A percentile compares a stretch with the other conserved stretches of the same genome.
Conservation (phyloP, 2,329 filamentous ascomycete genomes). For the Cladophialophora chaetospira region DNA sequence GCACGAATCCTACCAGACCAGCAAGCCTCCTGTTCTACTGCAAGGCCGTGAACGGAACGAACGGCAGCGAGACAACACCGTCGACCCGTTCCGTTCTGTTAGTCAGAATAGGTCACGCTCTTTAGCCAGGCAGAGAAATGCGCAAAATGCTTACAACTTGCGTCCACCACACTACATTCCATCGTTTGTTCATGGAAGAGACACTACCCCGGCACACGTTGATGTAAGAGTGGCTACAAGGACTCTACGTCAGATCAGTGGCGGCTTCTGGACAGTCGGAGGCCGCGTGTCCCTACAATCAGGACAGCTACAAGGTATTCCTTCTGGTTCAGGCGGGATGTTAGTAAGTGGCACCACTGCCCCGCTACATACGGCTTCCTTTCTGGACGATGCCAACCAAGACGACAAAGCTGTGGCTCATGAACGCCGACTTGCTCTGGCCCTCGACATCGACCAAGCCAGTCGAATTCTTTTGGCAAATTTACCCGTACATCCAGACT, state of each 20-base stretch:
- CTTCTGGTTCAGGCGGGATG: slow-evolving; percentile 65
- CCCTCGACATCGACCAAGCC: slow-evolving; percentile 74
- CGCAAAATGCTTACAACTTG: slow-evolving; percentile 22
- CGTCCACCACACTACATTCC: slow-evolving; percentile 29
- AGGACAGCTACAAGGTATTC: slow-evolving; percentile 47
- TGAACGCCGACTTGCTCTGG: slow-evolving; percentile 73
- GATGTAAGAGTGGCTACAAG: slow-evolving; percentile 33
- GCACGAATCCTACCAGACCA: slow-evolving; percentile 51
- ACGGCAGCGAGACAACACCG: slow-evolving; percentile 45
- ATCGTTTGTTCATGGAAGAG: slow-evolving; percentile 41
- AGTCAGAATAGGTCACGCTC: slow-evolving; percentile 35
- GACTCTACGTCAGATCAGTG: slow-evolving; percentile 59
- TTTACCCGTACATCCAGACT: too few relatives aligned
- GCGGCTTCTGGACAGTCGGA: slow-evolving; percentile 76
- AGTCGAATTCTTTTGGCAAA: slow-evolving; percentile 61
- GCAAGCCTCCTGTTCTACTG: slow-evolving; percentile 44
- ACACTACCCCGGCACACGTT: slow-evolving; percentile 54
- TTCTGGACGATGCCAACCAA: slow-evolving; percentile 52
- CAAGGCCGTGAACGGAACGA: slow-evolving; percentile 48
- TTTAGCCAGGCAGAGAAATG: slow-evolving; percentile 20
- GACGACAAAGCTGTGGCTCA: slow-evolving; percentile 69
- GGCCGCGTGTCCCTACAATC: slow-evolving; percentile 62
- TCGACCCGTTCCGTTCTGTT: slow-evolving; percentile 57
- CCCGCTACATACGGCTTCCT: slow-evolving; percentile 61
- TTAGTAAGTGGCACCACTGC: slow-evolving; percentile 73